Evolutionary conservation across 2,329 filamentous ascomycete species (phyloP).

Genomic region (Trichocomaceae sp.): DNA sequence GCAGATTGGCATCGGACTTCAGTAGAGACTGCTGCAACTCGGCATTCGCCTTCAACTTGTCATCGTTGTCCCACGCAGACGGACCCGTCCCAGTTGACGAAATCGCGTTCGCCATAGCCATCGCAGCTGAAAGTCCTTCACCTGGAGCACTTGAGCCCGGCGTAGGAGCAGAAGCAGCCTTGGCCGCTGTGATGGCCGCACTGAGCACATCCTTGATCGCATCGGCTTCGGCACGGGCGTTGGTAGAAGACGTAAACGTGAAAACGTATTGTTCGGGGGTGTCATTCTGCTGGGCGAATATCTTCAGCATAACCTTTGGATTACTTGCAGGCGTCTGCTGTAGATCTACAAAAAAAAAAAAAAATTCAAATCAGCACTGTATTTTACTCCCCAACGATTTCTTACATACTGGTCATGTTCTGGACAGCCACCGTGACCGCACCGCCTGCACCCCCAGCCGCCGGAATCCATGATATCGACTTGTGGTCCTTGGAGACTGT

Average conservation of each 20-base stretch:
- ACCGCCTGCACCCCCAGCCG: conserved; percentile 54
- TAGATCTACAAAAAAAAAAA: conserved; percentile 66
- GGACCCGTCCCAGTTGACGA: conserved; percentile 42
- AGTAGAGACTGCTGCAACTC: conserved; percentile 82
- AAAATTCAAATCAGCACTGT: too few relatives aligned
- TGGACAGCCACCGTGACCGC: conserved; percentile 63
- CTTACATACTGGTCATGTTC: conserved; percentile 70
- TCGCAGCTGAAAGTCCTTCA: conserved; percentile 56
- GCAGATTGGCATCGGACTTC: conserved; percentile 67
- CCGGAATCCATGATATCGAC: conserved; percentile 74
- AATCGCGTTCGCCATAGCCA: conserved; percentile 70
- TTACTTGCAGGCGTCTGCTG: conserved; percentile 88
- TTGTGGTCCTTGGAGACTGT: conserved; percentile 66
- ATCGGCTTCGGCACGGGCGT: conserved; percentile 77
- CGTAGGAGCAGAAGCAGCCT: conserved; percentile 42
- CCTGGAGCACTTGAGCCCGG: conserved; percentile 23
- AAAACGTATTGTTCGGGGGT: conserved; percentile 65
- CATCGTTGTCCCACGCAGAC: conserved; percentile 72
- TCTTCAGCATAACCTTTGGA: conserved; percentile 87
- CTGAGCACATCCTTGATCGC: conserved; percentile 76
- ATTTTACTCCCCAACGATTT: neutral
- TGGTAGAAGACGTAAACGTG: conserved; percentile 71
- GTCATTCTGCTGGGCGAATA: conserved; percentile 62
- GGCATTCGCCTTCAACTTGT: conserved; percentile 67
- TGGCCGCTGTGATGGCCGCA: conserved; percentile 64